These are phyloP conservation scores for Citeromyces siamensis DNA, from an alignment of 1,139 yeast species.

Conservation along the genomic window DNA sequence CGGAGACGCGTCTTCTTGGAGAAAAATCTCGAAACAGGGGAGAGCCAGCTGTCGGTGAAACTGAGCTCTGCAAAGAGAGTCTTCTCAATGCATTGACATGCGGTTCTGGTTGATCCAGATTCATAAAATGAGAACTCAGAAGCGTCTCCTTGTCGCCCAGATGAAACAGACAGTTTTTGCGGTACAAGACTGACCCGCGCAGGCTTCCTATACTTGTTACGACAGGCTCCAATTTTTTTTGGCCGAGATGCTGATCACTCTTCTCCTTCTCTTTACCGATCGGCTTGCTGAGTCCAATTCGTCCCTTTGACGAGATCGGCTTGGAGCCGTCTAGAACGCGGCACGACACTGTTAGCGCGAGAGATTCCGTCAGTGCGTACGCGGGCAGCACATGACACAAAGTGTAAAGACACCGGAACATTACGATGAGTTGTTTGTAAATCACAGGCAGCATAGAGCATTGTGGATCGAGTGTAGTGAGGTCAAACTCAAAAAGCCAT, in stretches of 20 bases:
- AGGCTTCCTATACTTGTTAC: constrained; percentile 66
- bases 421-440: constrained; percentile 62
- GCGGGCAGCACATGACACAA: constrained; percentile 61
- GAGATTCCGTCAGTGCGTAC: constrained; percentile 35
- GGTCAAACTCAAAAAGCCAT: constrained; percentile 78
- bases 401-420: constrained; percentile 66
- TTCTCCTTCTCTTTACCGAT: constrained; percentile 23
- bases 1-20: constrained; percentile 6
- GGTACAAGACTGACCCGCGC: constrained; percentile 64
- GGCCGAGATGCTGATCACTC: constrained; percentile 35
- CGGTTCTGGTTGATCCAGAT: constrained; percentile 5
- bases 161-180: constrained; percentile 57
- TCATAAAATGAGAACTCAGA: constrained; percentile 43
- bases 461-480: constrained; percentile 17
- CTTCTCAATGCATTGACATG: constrained; percentile 3
- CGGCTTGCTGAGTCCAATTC: constrained; percentile 71
- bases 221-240: constrained; percentile 54
- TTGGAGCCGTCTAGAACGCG: constrained; percentile 66
- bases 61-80: constrained; percentile 1
- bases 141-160: constrained; percentile 57
- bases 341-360: constrained; percentile 36
- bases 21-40: constrained; percentile 7
- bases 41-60: not conserved
- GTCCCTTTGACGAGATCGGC: constrained; percentile 69
- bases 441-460: constrained; percentile 46